Percentiles rank a stretch among this genome's conserved stretches.
Conservation (phyloP, 2,329 filamentous ascomycete species). For the Sclerotinia minor region DNA sequence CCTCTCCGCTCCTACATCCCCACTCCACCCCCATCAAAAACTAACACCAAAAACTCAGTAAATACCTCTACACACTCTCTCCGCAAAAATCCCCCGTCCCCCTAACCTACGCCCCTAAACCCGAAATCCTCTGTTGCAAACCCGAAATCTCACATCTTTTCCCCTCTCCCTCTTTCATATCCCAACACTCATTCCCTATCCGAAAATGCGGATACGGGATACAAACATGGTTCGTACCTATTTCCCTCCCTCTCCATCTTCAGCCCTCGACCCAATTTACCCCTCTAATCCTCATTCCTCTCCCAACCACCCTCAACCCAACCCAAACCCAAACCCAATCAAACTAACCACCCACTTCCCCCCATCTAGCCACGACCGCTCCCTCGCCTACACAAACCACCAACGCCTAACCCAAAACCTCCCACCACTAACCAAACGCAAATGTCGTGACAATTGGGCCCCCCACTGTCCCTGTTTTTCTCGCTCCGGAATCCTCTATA, state of each 20-base stretch:
- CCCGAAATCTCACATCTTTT: background rate
- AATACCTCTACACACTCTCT: slow-evolving; percentile 34
- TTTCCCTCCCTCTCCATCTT: no score
- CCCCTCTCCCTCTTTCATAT: background rate
- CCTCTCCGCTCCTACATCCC: no score
- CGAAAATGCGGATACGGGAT: background rate
- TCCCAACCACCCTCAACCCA: background rate
- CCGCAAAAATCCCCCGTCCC: slow-evolving; percentile 21
- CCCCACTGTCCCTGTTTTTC: slow-evolving; percentile 9
- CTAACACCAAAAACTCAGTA: slow-evolving; percentile 22
- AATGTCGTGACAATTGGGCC: no score
- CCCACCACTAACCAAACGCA: background rate
- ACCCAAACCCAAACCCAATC: no score
- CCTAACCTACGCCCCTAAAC: slow-evolving; percentile 26
- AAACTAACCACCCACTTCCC: background rate
- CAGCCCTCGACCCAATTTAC: background rate
- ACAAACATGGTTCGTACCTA: background rate
- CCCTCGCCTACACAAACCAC: background rate
- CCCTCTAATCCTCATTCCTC: no score
- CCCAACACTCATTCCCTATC: background rate
- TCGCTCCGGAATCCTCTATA: slow-evolving; percentile 22
- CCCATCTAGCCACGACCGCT: background rate
- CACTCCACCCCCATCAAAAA: background rate
- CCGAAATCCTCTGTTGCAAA: slow-evolving; percentile 24
- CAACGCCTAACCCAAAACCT: background rate